A percentile compares a stretch with the other conserved stretches of the same genome.
phyloP scores from a whole-genome alignment of 2,329 filamentous ascomycete species.

The Fusarium pilosicola region DNA sequence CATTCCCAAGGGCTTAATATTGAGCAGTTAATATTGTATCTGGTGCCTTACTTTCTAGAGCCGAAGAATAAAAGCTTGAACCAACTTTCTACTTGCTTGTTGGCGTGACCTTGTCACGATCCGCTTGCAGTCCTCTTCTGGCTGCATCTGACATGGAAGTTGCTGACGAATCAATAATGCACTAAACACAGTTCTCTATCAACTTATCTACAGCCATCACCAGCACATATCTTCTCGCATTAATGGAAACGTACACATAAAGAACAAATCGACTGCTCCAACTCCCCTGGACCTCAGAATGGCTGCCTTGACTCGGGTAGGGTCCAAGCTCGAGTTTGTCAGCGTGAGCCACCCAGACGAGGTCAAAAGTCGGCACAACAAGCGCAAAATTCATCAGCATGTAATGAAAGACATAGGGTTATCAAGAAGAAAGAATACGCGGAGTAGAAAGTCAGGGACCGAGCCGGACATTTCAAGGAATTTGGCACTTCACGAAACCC shows the following conservation, averaged over 20 bases:
- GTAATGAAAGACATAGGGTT: slow-evolving; percentile 1
- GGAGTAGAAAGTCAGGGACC: neutral
- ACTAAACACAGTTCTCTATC: neutral
- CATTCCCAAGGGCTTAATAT: neutral
- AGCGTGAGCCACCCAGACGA: slow-evolving; percentile 3
- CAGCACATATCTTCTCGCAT: neutral
- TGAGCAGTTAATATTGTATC: neutral
- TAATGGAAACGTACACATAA: no score
- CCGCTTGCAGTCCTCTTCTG: neutral
- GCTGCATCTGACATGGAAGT: neutral
- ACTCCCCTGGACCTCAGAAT: neutral
- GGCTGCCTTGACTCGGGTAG: neutral
- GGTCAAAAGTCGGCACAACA: neutral
- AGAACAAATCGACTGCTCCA: no score
- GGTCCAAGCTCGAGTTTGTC: neutral
- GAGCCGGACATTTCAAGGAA: neutral
- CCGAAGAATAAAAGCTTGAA: neutral
- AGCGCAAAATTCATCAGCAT: slow-evolving; percentile 5
- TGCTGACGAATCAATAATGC: neutral
- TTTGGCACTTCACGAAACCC: neutral
- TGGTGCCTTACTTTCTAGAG: neutral
- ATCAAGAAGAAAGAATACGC: neutral
- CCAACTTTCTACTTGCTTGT: neutral
- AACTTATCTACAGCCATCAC: neutral
- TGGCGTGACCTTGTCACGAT: neutral